A percentile compares a stretch with the other conserved stretches of the same genome.
These are phyloP conservation scores for Tricharina praecox DNA, from an alignment of 495 filamentous ascomycete genomes.

Conservation along the genomic window DNA sequence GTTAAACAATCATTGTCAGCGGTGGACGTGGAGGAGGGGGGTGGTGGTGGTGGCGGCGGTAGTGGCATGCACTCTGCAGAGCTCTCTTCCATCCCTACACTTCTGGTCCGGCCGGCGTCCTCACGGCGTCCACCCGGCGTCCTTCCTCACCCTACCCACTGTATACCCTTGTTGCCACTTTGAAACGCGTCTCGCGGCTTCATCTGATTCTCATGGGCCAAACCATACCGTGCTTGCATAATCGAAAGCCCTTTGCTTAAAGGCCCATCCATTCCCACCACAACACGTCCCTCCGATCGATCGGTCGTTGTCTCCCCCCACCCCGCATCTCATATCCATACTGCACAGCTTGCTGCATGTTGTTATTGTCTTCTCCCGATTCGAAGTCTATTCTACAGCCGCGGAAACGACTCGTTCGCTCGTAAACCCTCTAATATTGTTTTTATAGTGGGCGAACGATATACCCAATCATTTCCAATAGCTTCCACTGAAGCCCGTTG, in stretches of 20 bases:
- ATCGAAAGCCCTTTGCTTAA: not conserved
- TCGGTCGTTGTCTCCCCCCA: not conserved
- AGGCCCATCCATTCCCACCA: not conserved
- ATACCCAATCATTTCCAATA: too few species aligned
- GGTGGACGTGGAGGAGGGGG: not conserved
- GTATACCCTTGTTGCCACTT: too few species aligned
- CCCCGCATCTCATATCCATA: not conserved
- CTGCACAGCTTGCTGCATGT: too few species aligned
- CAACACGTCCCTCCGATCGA: not conserved
- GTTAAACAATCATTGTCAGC: not conserved
- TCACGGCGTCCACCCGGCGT: not conserved
- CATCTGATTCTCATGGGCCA: too few species aligned
- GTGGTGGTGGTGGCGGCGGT: not conserved
- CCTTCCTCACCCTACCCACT: too few species aligned
- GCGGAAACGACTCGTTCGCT: too few species aligned
- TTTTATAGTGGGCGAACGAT: not conserved
- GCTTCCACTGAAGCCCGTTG: too few species aligned
- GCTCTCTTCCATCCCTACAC: not conserved
- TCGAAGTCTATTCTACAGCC: too few species aligned
- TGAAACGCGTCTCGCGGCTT: not conserved
- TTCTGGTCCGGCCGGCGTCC: not conserved
- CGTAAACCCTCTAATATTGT: not conserved
- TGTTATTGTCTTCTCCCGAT: too few species aligned
- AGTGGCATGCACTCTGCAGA: not conserved
- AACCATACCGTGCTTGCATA: not conserved